These are phyloP conservation scores for Penicillium sp. DNA, from an alignment of 2,329 filamentous ascomycete genomes.

Conservation along the genomic window DNA sequence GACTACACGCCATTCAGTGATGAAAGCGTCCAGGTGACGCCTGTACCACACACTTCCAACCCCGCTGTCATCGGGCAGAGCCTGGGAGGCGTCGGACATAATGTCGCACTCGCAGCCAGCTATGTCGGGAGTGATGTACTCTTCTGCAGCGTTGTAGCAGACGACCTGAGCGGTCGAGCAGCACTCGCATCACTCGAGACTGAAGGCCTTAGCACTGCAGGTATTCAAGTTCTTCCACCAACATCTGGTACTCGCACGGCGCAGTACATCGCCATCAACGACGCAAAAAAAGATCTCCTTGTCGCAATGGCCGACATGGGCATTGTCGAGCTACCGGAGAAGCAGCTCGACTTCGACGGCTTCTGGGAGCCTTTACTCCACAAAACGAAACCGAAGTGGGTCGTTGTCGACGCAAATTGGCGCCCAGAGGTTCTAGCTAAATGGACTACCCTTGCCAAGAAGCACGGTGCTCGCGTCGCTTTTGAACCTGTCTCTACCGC, in stretches of 20 bases:
- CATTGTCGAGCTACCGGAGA: conserved; percentile 62
- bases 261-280: conserved; percentile 90
- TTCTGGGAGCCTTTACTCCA: conserved; percentile 65
- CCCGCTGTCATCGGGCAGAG: conserved; percentile 77
- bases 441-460: conserved; percentile 65
- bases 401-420: conserved; percentile 90
- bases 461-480: conserved; percentile 60
- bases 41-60: conserved; percentile 74
- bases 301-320: conserved; percentile 95
- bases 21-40: conserved; percentile 33
- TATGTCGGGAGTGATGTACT: conserved; percentile 65
- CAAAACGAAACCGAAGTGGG: conserved; percentile 65
- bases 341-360: conserved; percentile 41
- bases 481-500: conserved; percentile 87
- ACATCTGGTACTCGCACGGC: conserved; percentile 67
- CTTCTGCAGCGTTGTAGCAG: conserved; percentile 77
- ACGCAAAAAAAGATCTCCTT: conserved; percentile 77
- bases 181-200: conserved; percentile 66
- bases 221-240: conserved; percentile 59
- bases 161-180: conserved; percentile 74
- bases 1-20: conserved; percentile 62
- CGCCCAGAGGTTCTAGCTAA: conserved; percentile 61
- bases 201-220: conserved; percentile 61
- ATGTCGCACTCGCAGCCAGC: conserved; percentile 83
- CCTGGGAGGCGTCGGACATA: conserved; percentile 87